Percentiles rank a stretch among this genome's conserved stretches.
Evolutionary conservation across 148 eudicot genomes (phyloP).

Genomic region (Camellia japonica): DNA sequence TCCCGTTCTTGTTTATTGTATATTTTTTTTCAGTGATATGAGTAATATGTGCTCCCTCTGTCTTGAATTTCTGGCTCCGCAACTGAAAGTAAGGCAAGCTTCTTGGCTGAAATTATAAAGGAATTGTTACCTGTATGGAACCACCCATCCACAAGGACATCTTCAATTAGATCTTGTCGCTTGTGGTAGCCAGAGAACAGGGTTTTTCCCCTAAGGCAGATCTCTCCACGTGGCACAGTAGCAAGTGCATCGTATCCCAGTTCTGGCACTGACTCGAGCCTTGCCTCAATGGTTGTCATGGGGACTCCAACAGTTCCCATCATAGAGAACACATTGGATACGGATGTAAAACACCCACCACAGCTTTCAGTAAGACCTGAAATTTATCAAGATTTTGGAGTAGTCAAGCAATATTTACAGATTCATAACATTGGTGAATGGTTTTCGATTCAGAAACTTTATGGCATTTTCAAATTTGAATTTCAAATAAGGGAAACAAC

Average conservation of each 20-base stretch:
- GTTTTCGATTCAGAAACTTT: background rate
- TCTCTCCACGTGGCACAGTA: slow-evolving; percentile 80
- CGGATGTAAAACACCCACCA: slow-evolving; percentile 78
- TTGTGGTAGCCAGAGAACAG: slow-evolving; percentile 95
- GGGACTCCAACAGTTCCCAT: slow-evolving; percentile 89
- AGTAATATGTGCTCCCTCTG: too few relatives aligned
- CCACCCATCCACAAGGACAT: slow-evolving; percentile 84
- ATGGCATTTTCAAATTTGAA: background rate
- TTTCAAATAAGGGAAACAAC: background rate
- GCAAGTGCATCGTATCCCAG: slow-evolving; percentile 88
- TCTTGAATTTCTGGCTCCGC: too few relatives aligned
- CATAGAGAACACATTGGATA: slow-evolving; percentile 76
- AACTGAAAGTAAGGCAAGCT: background rate
- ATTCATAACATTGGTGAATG: background rate
- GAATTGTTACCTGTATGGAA: slow-evolving; percentile 79
- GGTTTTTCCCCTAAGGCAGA: slow-evolving; percentile 81
- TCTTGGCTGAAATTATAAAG: background rate
- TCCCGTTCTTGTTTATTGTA: too few relatives aligned
- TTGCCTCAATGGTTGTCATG: slow-evolving; percentile 77
- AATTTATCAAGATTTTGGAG: background rate
- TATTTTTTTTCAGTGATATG: too few relatives aligned
- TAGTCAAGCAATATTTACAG: background rate
- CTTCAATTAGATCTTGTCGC: slow-evolving; percentile 66
- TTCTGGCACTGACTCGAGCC: slow-evolving; percentile 94
- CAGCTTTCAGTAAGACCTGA: slow-evolving; percentile 97